Evolutionary conservation across 2,329 filamentous ascomycete genomes (phyloP).

Genomic region (Metarhizium humberi): DNA sequence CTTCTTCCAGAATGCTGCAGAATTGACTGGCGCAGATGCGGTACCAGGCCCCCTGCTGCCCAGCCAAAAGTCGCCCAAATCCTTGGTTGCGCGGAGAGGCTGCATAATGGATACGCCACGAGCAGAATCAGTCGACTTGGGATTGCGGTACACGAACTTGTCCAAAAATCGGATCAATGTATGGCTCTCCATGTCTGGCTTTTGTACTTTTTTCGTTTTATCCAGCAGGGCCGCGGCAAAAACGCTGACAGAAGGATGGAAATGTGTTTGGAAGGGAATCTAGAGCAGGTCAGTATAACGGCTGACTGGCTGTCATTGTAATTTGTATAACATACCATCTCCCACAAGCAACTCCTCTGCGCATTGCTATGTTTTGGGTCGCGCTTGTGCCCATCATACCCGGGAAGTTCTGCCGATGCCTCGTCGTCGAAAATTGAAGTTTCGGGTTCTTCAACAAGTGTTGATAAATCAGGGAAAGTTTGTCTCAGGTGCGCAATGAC

Average conservation of each 20-base stretch:
- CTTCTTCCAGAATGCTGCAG: constrained; percentile 83
- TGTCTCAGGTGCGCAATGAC: constrained; percentile 72
- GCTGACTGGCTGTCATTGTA: background rate
- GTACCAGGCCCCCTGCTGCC: constrained; percentile 38
- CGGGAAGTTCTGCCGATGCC: constrained; percentile 30
- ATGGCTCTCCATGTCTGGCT: constrained; percentile 84
- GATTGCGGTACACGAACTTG: constrained; percentile 95
- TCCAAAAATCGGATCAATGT: constrained; percentile 93
- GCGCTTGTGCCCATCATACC: constrained; percentile 83
- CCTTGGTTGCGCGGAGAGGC: constrained; percentile 53
- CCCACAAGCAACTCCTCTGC: constrained; percentile 90
- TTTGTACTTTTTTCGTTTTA: constrained; percentile 64
- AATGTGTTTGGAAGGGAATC: constrained; percentile 51
- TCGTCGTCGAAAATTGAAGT: constrained; percentile 58
- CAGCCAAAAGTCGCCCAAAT: constrained; percentile 46
- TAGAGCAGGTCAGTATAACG: constrained; percentile 6
- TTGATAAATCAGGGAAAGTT: constrained; percentile 70
- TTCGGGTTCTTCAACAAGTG: constrained; percentile 73
- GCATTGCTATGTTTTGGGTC: constrained; percentile 89
- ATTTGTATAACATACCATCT: constrained; percentile 49
- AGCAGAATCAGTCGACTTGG: constrained; percentile 58
- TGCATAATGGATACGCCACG: constrained; percentile 95
- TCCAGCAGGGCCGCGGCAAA: constrained; percentile 66
- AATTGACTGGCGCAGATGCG: constrained; percentile 54
- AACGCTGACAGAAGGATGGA: constrained; percentile 84